A percentile compares a stretch with the other conserved stretches of the same genome.
phyloP scores from a whole-genome alignment of 2,329 filamentous ascomycete species.

The Mycosphaerella arachidis region DNA sequence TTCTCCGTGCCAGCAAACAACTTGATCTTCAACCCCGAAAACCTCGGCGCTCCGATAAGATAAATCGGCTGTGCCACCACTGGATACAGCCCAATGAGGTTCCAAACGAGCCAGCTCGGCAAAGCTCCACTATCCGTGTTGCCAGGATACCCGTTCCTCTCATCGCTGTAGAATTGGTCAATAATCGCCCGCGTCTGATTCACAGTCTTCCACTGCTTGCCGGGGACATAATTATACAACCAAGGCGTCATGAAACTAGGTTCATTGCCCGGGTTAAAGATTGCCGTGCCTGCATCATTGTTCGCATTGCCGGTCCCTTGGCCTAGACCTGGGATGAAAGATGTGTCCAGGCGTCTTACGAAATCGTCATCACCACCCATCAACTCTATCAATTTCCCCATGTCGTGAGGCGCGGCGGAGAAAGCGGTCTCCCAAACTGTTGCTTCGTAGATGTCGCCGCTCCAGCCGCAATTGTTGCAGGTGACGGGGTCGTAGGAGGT shows the following conservation, averaged over 20 bases:
- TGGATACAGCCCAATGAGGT: constrained; percentile 48
- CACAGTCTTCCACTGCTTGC: constrained; percentile 36
- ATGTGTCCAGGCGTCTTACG: constrained; percentile 15
- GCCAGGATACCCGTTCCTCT: constrained; percentile 40
- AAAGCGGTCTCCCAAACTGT: constrained; percentile 21
- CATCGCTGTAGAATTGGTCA: constrained; percentile 40
- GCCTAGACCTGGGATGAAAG: constrained; percentile 18
- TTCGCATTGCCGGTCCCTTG: constrained; percentile 12
- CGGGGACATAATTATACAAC: constrained; percentile 37
- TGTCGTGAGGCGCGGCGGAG: constrained; percentile 21
- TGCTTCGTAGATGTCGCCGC: constrained; percentile 20
- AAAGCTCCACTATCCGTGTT: constrained; percentile 47
- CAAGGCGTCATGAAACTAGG: constrained; percentile 40
- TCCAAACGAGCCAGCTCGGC: constrained; percentile 50
- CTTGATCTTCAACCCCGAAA: constrained; percentile 23
- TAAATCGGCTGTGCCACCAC: constrained; percentile 47
- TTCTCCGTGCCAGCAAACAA: constrained; percentile 15
- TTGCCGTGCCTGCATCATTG: constrained; percentile 21
- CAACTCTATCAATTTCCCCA: constrained; percentile 16
- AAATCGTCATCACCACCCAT: constrained; percentile 20
- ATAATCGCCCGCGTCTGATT: constrained; percentile 35
- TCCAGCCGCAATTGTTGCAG: constrained; percentile 19
- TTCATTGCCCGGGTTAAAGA: constrained; percentile 34
- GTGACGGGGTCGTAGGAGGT: constrained; percentile 17
- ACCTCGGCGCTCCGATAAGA: constrained; percentile 45